Evolutionary conservation across 2,329 filamentous ascomycete species (phyloP).

Genomic region (Beauveria sp.): DNA sequence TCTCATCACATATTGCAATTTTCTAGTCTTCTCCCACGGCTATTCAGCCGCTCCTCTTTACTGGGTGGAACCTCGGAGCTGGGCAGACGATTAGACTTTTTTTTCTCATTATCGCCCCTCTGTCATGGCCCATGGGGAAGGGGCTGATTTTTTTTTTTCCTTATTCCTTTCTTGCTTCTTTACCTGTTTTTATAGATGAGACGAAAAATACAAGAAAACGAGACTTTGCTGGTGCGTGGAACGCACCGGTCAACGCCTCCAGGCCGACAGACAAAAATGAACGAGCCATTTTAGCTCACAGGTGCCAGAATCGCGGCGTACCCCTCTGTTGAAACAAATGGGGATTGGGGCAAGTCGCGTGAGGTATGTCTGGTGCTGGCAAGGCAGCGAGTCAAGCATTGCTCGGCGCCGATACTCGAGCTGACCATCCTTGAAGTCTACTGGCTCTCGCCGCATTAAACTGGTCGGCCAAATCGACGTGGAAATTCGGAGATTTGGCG

Average conservation of each 20-base stretch:
- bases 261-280: background rate
- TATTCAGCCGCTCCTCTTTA: background rate
- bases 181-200: background rate
- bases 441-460: too few relatives aligned
- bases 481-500: too few relatives aligned
- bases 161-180: background rate
- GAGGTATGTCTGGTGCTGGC: background rate
- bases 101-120: background rate
- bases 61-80: background rate
- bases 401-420: background rate
- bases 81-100: background rate
- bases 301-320: background rate
- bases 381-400: background rate
- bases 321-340: background rate
- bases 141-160: background rate
- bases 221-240: background rate
- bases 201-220: background rate
- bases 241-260: background rate
- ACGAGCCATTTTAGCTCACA: background rate
- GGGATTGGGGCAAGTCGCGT: conserved; percentile 2
- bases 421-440: background rate
- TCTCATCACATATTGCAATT: background rate
- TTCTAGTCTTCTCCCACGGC: background rate
- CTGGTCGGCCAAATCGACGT: too few relatives aligned
- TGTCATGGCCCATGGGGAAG: background rate